Evolutionary conservation across 192 early-diverging fungal species (phyloP), one percentile per base, ranked within the genome.

Genomic region (Dissophora ornata): DNA sequence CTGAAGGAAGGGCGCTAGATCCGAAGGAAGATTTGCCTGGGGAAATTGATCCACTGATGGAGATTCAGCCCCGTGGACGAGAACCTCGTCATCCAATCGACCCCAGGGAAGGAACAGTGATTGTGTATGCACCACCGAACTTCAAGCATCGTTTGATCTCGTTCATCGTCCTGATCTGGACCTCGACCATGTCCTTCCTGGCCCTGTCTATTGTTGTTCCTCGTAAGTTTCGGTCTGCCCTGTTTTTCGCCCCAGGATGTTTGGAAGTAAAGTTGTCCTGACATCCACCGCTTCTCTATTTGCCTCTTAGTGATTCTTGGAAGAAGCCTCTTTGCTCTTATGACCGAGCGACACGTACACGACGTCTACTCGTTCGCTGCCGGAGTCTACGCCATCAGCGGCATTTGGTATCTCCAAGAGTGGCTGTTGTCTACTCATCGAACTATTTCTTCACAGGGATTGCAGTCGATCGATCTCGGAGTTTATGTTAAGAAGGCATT

Each of bases 41-140:
- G 4, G 88, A 91, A n/a, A 78, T 85, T 28, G 84, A 85, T 12
- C 77, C 82, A 4, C 18, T 75, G 49, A 75, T 75, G 71, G 71
- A 75, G 29, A 57, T 75, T 46, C 34, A 54, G 36, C 63, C 71
- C 42, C 54, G 57, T 62, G 78, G 36, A 46, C 56, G n/a, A 22
- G 57, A 41, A 52, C 62, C 64, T 22, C 29, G 56, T 62, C 77
- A 24, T 18, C 74, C 80, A 22, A 74, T 83, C 66, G 87, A 85
- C 62, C 87, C 87, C 19, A 87, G 83, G 51, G 66, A 83, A 29
- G 77, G 91, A 44, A 95, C 95, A 61, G 90, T 83, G 0, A 81
- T 94, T 26, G 90, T 99, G 2, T 96, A 96, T 81, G 85, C 90
- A 21, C 97, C 97, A 36, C 86, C 89, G 6, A 66, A 82, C 26